Evolutionary conservation across 1,284 basidiomycete species (phyloP).

Genomic region (Malassezia restricta): DNA sequence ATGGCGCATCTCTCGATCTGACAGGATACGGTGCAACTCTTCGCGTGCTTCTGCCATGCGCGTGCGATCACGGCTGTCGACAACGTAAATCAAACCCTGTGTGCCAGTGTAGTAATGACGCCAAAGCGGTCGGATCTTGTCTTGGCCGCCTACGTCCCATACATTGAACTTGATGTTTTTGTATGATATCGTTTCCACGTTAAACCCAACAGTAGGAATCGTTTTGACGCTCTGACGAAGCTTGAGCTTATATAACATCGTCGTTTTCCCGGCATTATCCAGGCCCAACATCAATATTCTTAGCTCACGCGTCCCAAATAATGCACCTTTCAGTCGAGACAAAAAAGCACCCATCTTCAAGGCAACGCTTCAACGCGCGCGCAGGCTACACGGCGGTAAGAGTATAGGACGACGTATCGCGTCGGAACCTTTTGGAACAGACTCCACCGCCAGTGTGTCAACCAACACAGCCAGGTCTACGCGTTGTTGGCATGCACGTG

Average conservation of each 20-base stretch:
- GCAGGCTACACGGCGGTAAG: neutral
- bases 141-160: slow-evolving; percentile 49
- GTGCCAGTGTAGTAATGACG: slow-evolving; percentile 75
- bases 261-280: slow-evolving; percentile 67
- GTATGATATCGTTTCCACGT: slow-evolving; percentile 49
- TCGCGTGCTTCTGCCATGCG: slow-evolving; percentile 92
- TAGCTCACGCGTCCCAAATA: slow-evolving; percentile 99
- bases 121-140: slow-evolving; percentile 56
- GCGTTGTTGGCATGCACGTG: too few species aligned
- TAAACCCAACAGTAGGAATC: slow-evolving; percentile 76
- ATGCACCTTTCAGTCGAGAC: slow-evolving; percentile 64
- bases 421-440: too few species aligned
- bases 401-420: too few species aligned
- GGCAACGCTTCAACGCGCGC: neutral
- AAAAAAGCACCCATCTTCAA: slow-evolving; percentile 34
- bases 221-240: slow-evolving; percentile 98
- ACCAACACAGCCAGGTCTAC: neutral
- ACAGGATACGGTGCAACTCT: slow-evolving; percentile 90
- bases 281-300: slow-evolving; percentile 72
- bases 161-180: slow-evolving; percentile 48
- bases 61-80: slow-evolving; percentile 71
- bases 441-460: neutral
- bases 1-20: slow-evolving; percentile 96
- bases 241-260: slow-evolving; percentile 98
- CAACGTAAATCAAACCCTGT: slow-evolving; percentile 57